Conservation (phyloP, 208 protist species). For the Naegleria gruberi region DNA sequence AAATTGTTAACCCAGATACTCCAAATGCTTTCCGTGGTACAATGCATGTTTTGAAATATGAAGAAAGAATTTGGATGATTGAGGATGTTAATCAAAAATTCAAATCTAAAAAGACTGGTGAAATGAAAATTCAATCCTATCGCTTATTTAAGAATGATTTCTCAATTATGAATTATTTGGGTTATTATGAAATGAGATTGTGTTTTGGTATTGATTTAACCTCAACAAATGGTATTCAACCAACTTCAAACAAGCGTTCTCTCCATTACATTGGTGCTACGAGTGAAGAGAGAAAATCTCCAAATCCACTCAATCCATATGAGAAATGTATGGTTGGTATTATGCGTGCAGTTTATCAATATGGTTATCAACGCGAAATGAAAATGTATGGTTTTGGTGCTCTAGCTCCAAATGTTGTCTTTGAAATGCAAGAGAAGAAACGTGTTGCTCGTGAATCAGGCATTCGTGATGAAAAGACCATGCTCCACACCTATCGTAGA, state of each 20-base stretch:
- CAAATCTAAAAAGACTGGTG: background rate
- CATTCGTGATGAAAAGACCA: background rate
- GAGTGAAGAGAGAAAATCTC: background rate
- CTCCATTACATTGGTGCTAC: background rate
- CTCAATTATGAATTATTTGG: background rate
- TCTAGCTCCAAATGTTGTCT: background rate
- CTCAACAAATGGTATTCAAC: background rate
- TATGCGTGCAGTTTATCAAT: background rate
- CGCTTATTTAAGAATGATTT: background rate
- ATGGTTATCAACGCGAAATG: background rate
- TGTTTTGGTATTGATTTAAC: slow-evolving; percentile 14
- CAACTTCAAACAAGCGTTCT: background rate
- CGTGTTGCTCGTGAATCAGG: background rate
- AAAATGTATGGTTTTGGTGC: slow-evolving; percentile 18
- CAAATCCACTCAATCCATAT: background rate
- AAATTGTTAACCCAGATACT: background rate
- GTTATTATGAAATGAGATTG: background rate
- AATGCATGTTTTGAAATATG: background rate
- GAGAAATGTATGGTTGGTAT: background rate
- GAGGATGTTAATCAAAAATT: background rate
- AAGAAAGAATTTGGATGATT: slow-evolving; percentile 15
- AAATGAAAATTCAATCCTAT: background rate
- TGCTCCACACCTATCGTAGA: background rate
- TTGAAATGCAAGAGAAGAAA: slow-evolving; percentile 12
- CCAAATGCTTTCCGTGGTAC: background rate